These are phyloP conservation scores for Sordaria brevicollis DNA, from an alignment of 495 filamentous ascomycete genomes.

Conservation along the genomic window DNA sequence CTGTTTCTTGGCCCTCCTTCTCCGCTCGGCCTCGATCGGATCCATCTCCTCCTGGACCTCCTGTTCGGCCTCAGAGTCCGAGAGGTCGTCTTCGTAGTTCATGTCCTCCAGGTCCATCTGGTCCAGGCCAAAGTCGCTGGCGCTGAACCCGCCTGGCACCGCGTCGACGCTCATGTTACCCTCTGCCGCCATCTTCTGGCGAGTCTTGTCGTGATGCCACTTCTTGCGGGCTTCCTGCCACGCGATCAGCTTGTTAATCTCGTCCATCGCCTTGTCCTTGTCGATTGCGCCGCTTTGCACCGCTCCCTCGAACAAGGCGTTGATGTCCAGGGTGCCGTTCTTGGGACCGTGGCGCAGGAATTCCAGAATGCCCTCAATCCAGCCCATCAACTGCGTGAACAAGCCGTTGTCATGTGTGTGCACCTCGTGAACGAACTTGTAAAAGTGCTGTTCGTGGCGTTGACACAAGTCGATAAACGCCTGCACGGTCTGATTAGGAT, in stretches of 20 bases:
- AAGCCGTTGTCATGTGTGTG: slow-evolving; percentile 97
- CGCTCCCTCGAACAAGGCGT: slow-evolving; percentile 76
- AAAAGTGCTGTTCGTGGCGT: slow-evolving; percentile 91
- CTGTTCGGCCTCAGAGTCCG: slow-evolving; percentile 57
- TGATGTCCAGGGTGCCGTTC: slow-evolving; percentile 80
- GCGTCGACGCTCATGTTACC: slow-evolving; percentile 33
- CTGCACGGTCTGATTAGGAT: slow-evolving; percentile 98
- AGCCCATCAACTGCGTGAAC: slow-evolving; percentile 90
- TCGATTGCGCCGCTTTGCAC: slow-evolving; percentile 56
- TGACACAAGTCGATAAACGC: slow-evolving; percentile 95
- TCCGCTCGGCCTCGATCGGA: slow-evolving; percentile 78
- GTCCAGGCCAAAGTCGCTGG: slow-evolving; percentile 81
- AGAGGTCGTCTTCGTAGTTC: slow-evolving; percentile 62
- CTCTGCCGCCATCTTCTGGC: slow-evolving; percentile 96
- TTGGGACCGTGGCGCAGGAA: slow-evolving; percentile 80
- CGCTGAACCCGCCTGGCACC: slow-evolving; percentile 44
- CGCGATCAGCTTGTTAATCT: slow-evolving; percentile 75
- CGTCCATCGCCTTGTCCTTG: slow-evolving; percentile 57
- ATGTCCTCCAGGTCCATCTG: slow-evolving; percentile 80
- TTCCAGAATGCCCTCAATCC: slow-evolving; percentile 93
- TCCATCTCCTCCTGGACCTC: slow-evolving; percentile 71
- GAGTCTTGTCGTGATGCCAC: slow-evolving; percentile 95
- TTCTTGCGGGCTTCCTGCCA: slow-evolving; percentile 94
- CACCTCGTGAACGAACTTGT: slow-evolving; percentile 97
- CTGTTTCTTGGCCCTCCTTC: slow-evolving; percentile 58